Base-by-base conservation (phyloP, 805 yeast genomes). In the Kluyveromyces siamensis region DNA sequence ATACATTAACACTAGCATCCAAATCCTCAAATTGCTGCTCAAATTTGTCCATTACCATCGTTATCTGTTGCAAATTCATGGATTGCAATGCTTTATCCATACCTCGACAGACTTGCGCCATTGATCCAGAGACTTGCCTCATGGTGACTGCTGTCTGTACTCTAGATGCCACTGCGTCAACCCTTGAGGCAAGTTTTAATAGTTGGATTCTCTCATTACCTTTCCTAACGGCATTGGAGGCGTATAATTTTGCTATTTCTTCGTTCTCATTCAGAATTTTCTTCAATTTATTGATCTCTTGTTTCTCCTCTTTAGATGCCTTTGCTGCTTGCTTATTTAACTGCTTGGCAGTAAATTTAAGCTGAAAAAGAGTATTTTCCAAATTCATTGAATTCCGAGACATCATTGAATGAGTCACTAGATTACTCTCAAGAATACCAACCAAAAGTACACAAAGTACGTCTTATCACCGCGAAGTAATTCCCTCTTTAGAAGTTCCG, bases 71-170 rank as follows among this genome's bases (percentile, higher is more conserved):
- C 53, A 93, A 71, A 66, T 93, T 93, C 99, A 93, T 93, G 19
- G 91, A 83, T 59, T 87, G 93, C 70, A 93, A 76, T 1, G 99
- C 99, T 60, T 80, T 82, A 66, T 93, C 99, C 98, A 93, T 91
- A 9, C 97, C 97, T 61, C 76, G 81, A 50, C 95, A 93, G 11
- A 91, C 98, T 44, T 78, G 81, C 8, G 93, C 79, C 98, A 93
- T 93, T 57, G 89, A 90, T 1, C 90, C 89, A 0, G 96, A 87
- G 10, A 93, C 96, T 45, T 87, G 81, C 55, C 96, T 77, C 99
- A 93, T 93, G 0, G 98, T 91, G 7, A 93, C 97, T 0, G 99
- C 99, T 0, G 99, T 93, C 59, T 91, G 97, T 2, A 93, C 96
- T 50, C 99, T 71, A 4, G 95, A 84, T 0, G 98, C 95, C 21